Percentiles rank a stretch among this genome's conserved stretches.
phyloP scores from a whole-genome alignment of 2,329 filamentous ascomycete genomes.

The Diaporthe sp. region DNA sequence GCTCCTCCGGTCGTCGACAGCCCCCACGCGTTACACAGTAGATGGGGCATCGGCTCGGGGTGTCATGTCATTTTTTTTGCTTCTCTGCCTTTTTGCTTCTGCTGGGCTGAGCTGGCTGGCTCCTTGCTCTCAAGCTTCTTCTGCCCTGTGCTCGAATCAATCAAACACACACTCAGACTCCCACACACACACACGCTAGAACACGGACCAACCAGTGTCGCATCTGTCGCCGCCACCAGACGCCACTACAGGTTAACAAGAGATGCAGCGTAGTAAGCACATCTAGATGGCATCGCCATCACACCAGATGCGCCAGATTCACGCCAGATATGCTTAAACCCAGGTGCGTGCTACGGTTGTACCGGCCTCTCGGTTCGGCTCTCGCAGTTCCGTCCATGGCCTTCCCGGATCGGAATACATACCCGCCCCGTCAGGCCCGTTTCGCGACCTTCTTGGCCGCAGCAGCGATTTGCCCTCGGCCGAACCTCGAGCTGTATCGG shows the following conservation, averaged over 20 bases:
- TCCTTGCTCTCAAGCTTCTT: not conserved
- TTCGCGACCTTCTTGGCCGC: not conserved
- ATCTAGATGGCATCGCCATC: conserved; percentile 26
- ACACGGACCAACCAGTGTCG: not conserved
- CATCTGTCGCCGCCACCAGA: conserved; percentile 1
- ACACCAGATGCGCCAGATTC: conserved; percentile 13
- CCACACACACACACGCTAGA: not conserved
- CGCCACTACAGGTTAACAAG: not conserved
- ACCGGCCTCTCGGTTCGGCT: conserved; percentile 31
- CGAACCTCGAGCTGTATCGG: conserved; percentile 22
- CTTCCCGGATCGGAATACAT: conserved; percentile 27
- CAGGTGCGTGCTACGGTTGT: conserved; percentile 18
- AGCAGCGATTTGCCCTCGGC: conserved; percentile 8
- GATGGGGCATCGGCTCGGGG: conserved; percentile 11
- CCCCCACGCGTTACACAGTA: conserved; percentile 1
- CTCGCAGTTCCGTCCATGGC: conserved; percentile 27
- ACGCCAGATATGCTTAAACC: conserved; percentile 35
- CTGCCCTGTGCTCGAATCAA: conserved; percentile 13
- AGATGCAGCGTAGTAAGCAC: conserved; percentile 20
- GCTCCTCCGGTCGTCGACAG: not conserved
- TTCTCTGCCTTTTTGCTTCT: conserved; percentile 6
- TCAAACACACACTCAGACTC: not conserved
- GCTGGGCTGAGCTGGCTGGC: not conserved
- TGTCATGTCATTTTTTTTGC: conserved; percentile 20
- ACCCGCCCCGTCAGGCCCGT: not conserved